phyloP scores from a whole-genome alignment of 2,329 filamentous ascomycete genomes.

The Pseudogymnoascus pannorum region DNA sequence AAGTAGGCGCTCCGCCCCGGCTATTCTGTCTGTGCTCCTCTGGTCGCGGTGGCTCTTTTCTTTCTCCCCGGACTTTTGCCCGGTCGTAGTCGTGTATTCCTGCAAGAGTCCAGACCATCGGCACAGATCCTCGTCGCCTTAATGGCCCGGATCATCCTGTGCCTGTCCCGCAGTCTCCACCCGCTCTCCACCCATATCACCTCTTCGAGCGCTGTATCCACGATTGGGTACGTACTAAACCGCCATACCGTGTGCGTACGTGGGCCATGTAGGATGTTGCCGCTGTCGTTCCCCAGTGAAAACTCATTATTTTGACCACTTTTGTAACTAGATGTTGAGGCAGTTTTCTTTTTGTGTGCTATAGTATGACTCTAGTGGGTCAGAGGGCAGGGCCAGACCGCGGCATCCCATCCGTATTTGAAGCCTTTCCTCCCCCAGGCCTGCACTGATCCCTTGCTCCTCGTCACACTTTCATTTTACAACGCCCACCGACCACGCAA shows the following conservation, averaged over 20 bases:
- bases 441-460: not conserved
- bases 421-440: not conserved
- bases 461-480: constrained; percentile 8
- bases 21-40: not conserved
- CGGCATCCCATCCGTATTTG: not conserved
- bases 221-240: not conserved
- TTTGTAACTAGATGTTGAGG: not conserved
- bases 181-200: not conserved
- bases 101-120: not conserved
- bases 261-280: not conserved
- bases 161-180: not conserved
- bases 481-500: constrained; percentile 7
- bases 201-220: no score
- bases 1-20: not conserved
- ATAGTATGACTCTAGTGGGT: not conserved
- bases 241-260: not conserved
- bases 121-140: not conserved
- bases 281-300: constrained; percentile 2
- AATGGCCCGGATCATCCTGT: not conserved
- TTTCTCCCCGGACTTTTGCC: not conserved
- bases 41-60: not conserved
- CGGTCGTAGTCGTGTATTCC: not conserved
- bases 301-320: not conserved
- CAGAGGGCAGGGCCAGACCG: constrained; percentile 4
- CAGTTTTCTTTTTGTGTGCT: not conserved